Evolutionary conservation across 176 grass and related monocot genomes (phyloP), one percentile per base, ranked within the genome.

Genomic region (Ampelocalamus luodianensis): DNA sequence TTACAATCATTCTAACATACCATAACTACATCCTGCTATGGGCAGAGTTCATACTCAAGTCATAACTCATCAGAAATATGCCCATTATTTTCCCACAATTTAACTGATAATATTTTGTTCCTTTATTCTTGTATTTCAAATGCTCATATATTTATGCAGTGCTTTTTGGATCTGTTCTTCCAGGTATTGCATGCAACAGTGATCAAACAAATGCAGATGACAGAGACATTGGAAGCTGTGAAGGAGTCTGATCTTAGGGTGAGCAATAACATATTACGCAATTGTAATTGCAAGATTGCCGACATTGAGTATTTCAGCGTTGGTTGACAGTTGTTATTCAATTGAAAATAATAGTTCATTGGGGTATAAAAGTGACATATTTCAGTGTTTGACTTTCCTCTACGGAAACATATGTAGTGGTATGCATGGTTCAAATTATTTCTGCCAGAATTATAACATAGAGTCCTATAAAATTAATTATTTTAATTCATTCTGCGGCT

Each of bases 191-290:
- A 97, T 86, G 90, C 92, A 67, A 97, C 90, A 27, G 80, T 91
- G 60, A 82, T 94, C 54, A 97, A 92, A 85, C 94, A 97, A 94
- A 92, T 92, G 90, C 90, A 97, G 83, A 91, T 97, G 82, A 86
- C 72, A 36, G 90, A 92, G 72, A 83, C 88, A 48, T 72, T 97
- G 80, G 94, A 97, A 86, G 86, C 90, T 45, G 80, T 91, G 71
- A 79, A 88, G 14, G 90, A 92, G 46, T 82, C 83, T 58, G 93
- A 90, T 83, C 62, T 89, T 83, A 83, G 84, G 54, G 94, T 97
- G 79, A 87, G 92, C 79, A 65, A 39, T 45, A 77, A 50, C 27
- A 56, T 67, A 62, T 36, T 68, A 72, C 20, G 6, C 2, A 65
- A 13, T 45, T 83, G 32, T 45, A 40, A 71, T 32, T 59, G 45